phyloP scores from a whole-genome alignment of 1,284 basidiomycete species.

The Cystobasidiaceae sp. region DNA sequence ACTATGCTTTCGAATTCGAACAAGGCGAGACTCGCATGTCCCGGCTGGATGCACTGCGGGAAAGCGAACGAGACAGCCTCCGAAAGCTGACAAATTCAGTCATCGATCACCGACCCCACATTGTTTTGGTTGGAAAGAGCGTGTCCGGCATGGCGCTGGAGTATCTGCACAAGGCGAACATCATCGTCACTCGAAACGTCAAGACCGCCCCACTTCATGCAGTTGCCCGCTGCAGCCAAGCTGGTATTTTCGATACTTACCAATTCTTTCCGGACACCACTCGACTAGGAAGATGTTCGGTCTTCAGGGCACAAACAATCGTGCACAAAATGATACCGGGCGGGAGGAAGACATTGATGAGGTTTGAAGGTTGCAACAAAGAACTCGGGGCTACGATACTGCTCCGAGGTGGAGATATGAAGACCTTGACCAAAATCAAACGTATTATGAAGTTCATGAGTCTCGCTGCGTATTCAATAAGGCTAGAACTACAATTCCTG shows the following conservation, averaged over 20 bases:
- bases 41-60: slow-evolving; percentile 83
- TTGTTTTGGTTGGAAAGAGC: slow-evolving; percentile 85
- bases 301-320: slow-evolving; percentile 86
- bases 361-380: slow-evolving; percentile 87
- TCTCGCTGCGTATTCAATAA: slow-evolving; percentile 82
- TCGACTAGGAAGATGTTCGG: slow-evolving; percentile 80
- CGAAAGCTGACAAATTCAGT: slow-evolving; percentile 83
- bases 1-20: slow-evolving; percentile 92
- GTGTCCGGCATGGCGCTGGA: slow-evolving; percentile 90
- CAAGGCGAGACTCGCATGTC: slow-evolving; percentile 88
- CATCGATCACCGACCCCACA: slow-evolving; percentile 80
- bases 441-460: slow-evolving; percentile 85
- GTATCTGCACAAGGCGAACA: slow-evolving; percentile 76
- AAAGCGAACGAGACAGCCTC: slow-evolving; percentile 92
- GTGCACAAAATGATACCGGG: slow-evolving; percentile 88
- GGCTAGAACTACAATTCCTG: slow-evolving; percentile 90
- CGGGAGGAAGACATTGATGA: slow-evolving; percentile 88
- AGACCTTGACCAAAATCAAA: slow-evolving; percentile 77
- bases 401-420: slow-evolving; percentile 78
- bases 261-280: slow-evolving; percentile 89
- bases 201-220: slow-evolving; percentile 82
- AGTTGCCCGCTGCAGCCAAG: slow-evolving; percentile 88
- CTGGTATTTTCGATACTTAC: slow-evolving; percentile 90
- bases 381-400: slow-evolving; percentile 93
- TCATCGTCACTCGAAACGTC: slow-evolving; percentile 84